Evolutionary conservation across 1,139 yeast species (phyloP).

Genomic region (Dujonia santamariae): DNA sequence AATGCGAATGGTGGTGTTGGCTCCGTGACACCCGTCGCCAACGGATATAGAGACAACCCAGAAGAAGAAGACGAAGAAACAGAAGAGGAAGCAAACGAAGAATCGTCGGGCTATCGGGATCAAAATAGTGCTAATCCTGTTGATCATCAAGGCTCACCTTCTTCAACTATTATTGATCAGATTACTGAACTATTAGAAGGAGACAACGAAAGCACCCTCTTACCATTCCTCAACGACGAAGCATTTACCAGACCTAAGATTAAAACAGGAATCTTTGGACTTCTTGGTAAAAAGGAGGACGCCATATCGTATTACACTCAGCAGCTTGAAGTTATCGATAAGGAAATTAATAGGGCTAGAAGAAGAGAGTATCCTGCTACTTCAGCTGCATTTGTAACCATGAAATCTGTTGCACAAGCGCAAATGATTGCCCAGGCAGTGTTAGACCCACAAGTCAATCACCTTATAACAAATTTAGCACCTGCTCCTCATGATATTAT

Average conservation of each 20-base stretch:
- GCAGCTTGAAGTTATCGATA: conserved; percentile 55
- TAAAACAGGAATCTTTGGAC: conserved; percentile 48
- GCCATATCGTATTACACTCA: conserved; percentile 61
- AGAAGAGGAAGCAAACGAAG: conserved; percentile 10
- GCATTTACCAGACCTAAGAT: conserved; percentile 46
- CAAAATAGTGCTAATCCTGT: too few relatives aligned
- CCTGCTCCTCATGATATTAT: conserved; percentile 87
- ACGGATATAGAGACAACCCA: conserved; percentile 3
- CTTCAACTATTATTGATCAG: conserved; percentile 12
- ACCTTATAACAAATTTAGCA: conserved; percentile 69
- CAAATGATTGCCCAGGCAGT: conserved; percentile 91
- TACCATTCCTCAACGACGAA: conserved; percentile 30
- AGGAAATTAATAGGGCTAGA: conserved; percentile 54
- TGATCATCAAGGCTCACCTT: neutral
- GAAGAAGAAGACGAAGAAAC: conserved; percentile 14
- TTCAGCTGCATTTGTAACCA: conserved; percentile 71
- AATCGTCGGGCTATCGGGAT: too few relatives aligned
- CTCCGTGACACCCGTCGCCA: too few relatives aligned
- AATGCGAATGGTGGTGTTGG: conserved; percentile 7
- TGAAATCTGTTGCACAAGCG: conserved; percentile 83
- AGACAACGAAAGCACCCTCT: conserved; percentile 2
- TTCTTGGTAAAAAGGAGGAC: conserved; percentile 59
- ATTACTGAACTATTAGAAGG: conserved; percentile 16
- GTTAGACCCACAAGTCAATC: conserved; percentile 73
- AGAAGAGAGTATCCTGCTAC: conserved; percentile 61